A percentile compares a stretch with the other conserved stretches of the same genome.
Conservation (phyloP, 1,139 yeast species). For the Komagataea norvegica region DNA sequence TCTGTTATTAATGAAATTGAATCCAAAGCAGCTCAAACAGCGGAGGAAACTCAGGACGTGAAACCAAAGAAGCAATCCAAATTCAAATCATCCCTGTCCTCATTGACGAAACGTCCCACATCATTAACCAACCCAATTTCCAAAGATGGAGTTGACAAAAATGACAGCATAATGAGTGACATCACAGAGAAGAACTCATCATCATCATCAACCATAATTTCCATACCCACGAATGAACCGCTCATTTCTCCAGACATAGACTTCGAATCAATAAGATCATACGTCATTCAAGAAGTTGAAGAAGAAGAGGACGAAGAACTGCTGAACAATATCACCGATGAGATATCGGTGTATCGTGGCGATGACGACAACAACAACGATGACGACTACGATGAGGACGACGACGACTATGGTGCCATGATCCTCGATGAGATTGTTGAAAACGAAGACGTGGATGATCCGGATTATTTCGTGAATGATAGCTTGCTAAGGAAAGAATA, state of each 20-base stretch:
- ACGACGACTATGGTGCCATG: slow-evolving; percentile 28
- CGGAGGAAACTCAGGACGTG: not conserved
- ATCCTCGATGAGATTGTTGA: slow-evolving; percentile 32
- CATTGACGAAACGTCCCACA: slow-evolving; percentile 1
- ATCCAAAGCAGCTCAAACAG: no score
- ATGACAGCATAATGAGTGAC: not conserved
- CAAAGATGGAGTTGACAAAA: not conserved
- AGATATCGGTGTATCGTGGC: slow-evolving; percentile 22
- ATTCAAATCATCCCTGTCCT: slow-evolving; percentile 13
- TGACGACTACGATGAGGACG: slow-evolving; percentile 23
- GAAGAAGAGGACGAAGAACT: slow-evolving; percentile 21
- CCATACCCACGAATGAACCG: slow-evolving; percentile 1
- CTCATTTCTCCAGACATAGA: slow-evolving; percentile 3
- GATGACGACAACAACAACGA: slow-evolving; percentile 27
- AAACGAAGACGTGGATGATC: slow-evolving; percentile 40
- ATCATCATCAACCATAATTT: no score
- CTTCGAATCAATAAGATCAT: slow-evolving; percentile 15
- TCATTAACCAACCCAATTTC: not conserved
- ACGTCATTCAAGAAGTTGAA: slow-evolving; percentile 12
- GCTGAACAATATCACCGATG: slow-evolving; percentile 11
- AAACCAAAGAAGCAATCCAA: slow-evolving; percentile 13
- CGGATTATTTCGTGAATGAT: slow-evolving; percentile 33
- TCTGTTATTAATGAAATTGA: no score
- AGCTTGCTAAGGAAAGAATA: slow-evolving; percentile 34
- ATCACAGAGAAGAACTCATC: not conserved